Base-by-base conservation (phyloP, 352 stramenopile species). In the Globisporangium acanthophoron region DNA sequence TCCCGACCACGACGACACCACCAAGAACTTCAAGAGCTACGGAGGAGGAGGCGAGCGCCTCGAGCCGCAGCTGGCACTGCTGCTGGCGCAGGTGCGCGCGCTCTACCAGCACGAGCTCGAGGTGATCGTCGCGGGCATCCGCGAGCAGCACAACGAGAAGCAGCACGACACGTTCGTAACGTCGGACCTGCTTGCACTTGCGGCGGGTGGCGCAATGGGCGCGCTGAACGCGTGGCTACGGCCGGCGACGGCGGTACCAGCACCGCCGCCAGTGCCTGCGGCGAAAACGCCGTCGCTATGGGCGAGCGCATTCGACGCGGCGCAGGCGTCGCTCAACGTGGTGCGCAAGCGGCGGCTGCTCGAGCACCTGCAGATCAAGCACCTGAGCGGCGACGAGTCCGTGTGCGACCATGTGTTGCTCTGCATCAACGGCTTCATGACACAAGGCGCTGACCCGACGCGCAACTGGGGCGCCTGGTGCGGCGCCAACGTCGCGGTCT, bases 391-490 rank as follows among this genome's bases (percentile, higher is more conserved):
- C n/a, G 74, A 92, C 54, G 71, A 82, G 52, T 59, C 68, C 31
- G 71, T 57, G 15, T 75, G 71, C 45, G 72, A 74, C 27, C 80
- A 88, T 58, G 70, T 92, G 20, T 52, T 92, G 58, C 69, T 94
- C 45, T 91, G 82, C 54, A 78, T 94, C 63, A 94, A 92, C 54
- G 85, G 85, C 18, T 94, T 94, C 61, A 94, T 94, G 85, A 92
- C 85, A 29, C 80, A 92, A 37, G 74, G 78, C 51, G 69, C 76
- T 21, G 82, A 91, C 54, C 80, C 82, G 39, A 70, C 57, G 20
- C 61, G 49, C 46, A 92, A 92, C 56, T 94, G 85, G 85, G 60
- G 61, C 9, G 64, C 59, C 7, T 91, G 80, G 81, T 74, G 61
- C 37, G 47, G 65, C 18, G 58, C 57, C 11, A 56, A 73, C 54